phyloP scores from a whole-genome alignment of 805 yeast genomes.

The Wickerhamomyces bovis region DNA sequence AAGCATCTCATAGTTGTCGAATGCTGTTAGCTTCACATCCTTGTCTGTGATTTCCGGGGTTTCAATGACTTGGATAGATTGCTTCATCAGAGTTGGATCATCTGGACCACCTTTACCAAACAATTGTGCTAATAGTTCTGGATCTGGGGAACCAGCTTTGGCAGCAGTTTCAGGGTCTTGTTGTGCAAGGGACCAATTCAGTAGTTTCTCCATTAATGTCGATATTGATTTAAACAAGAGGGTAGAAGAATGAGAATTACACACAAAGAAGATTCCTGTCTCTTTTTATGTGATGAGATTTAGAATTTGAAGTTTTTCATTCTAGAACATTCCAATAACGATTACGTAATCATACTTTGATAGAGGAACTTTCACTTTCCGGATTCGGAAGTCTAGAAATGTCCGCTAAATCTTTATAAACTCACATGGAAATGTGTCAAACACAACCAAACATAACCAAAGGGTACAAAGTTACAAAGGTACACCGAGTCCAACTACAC shows the following conservation, averaged over 20 bases:
- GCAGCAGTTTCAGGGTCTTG: constrained; percentile 64
- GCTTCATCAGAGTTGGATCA: constrained; percentile 84
- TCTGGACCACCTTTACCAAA: constrained; percentile 69
- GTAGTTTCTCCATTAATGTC: constrained; percentile 72
- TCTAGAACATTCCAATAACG: not conserved
- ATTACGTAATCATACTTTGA: not conserved
- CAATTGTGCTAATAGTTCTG: constrained; percentile 70
- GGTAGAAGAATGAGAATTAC: too few relatives aligned
- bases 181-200: constrained; percentile 90
- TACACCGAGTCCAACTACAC: too few relatives aligned
- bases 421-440: not conserved
- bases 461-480: too few relatives aligned
- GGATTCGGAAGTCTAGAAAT: not conserved
- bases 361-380: too few relatives aligned
- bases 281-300: not conserved
- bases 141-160: constrained; percentile 67
- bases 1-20: constrained; percentile 89
- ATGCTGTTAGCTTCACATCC: constrained; percentile 66
- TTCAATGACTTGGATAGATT: constrained; percentile 55
- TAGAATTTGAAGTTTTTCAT: not conserved
- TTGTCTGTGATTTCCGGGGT: constrained; percentile 47
- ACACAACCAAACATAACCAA: too few relatives aligned
- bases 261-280: not conserved
- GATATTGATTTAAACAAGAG: not conserved
- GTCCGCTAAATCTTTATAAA: too few relatives aligned